A percentile compares a stretch with the other conserved stretches of the same genome.
These are phyloP conservation scores for Pseudisothecium myosuroides DNA, from an alignment of 225 moss, liverwort and hornwort genomes.

Conservation along the genomic window DNA sequence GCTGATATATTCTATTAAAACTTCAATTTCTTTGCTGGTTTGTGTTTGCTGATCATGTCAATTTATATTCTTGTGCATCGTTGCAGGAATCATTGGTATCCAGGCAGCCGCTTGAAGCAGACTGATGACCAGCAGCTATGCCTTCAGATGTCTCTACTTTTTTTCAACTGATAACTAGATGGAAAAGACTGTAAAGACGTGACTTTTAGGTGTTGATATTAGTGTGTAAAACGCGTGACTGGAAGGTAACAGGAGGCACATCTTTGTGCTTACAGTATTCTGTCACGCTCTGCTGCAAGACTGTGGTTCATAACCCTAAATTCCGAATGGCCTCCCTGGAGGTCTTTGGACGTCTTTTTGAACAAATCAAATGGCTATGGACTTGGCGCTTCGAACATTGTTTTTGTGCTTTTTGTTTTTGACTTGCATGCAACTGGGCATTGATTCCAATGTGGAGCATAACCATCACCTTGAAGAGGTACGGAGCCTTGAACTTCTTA, in stretches of 20 bases:
- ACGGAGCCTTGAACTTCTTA: not conserved
- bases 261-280: not conserved
- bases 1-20: not conserved
- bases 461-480: not conserved
- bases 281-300: not conserved
- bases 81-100: constrained; percentile 33
- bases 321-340: not conserved
- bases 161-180: not conserved
- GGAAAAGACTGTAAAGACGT: not conserved
- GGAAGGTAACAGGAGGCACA: not conserved
- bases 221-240: not conserved
- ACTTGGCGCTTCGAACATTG: not conserved
- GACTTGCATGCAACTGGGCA: not conserved
- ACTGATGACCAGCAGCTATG: constrained; percentile 8
- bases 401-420: not conserved
- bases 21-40: not conserved
- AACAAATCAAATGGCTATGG: not conserved
- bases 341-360: not conserved
- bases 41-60: not conserved
- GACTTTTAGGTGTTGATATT: not conserved
- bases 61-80: not conserved
- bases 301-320: not conserved
- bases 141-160: not conserved
- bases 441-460: not conserved
- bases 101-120: constrained; percentile 8